Percentiles rank a stretch among this genome's conserved stretches.
phyloP scores from a whole-genome alignment of 164 flowering plant genomes.

The Chimonanthus salicifolius region DNA sequence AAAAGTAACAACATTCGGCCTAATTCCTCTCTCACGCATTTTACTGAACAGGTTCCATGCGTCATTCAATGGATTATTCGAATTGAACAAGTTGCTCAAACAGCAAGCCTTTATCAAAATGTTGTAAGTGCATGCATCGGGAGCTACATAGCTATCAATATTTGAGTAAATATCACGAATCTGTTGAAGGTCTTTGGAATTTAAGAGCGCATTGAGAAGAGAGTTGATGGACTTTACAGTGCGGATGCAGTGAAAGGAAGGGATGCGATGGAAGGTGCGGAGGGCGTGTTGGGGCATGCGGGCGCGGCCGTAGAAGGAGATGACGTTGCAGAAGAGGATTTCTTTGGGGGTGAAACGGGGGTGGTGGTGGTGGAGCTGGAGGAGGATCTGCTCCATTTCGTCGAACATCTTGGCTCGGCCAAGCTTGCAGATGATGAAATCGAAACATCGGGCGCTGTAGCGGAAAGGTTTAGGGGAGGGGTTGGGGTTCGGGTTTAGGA shows the following conservation, averaged over 20 bases:
- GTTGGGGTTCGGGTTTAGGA: constrained; percentile 49
- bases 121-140: constrained; percentile 72
- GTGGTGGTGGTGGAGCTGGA: constrained; percentile 29
- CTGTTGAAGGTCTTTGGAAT: constrained; percentile 34
- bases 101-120: constrained; percentile 53
- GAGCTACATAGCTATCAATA: constrained; percentile 22
- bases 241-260: constrained; percentile 43
- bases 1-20: constrained; percentile 51
- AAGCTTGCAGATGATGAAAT: constrained; percentile 75
- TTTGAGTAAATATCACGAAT: constrained; percentile 32
- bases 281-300: constrained; percentile 39
- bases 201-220: constrained; percentile 45
- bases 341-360: constrained; percentile 45
- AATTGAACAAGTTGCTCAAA: constrained; percentile 19
- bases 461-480: constrained; percentile 44
- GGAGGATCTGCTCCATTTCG: constrained; percentile 55
- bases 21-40: constrained; percentile 46
- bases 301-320: constrained; percentile 50
- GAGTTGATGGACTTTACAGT: constrained; percentile 55
- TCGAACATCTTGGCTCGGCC: constrained; percentile 67
- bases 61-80: constrained; percentile 22
- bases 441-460: constrained; percentile 52
- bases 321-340: constrained; percentile 56
- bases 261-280: constrained; percentile 40
- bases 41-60: constrained; percentile 59